A percentile compares a stretch with the other conserved stretches of the same genome.
Evolutionary conservation across 208 protist species (phyloP).

Genomic region (Trypanosoma cruzi): DNA sequence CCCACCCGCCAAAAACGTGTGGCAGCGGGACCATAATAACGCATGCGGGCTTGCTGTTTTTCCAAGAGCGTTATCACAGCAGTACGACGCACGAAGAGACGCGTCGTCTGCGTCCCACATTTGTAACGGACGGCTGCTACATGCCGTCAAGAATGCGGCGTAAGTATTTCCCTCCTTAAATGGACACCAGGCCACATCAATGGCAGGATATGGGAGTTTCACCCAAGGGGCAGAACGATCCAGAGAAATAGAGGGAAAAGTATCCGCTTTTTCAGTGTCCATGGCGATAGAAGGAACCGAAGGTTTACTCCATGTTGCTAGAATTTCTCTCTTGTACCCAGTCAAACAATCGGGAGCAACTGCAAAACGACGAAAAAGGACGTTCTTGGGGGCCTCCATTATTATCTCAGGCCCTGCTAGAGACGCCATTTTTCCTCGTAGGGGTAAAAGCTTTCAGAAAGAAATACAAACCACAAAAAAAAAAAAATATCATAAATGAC

Average conservation of each 20-base stretch:
- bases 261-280: not conserved
- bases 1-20: conserved; percentile 47
- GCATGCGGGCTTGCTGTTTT: conserved; percentile 46
- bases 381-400: conserved; percentile 17
- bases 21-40: conserved; percentile 42
- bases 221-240: conserved; percentile 37
- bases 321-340: conserved; percentile 25
- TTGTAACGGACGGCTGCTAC: conserved; percentile 65
- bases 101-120: conserved; percentile 77
- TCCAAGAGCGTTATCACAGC: conserved; percentile 57
- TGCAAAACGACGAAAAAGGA: conserved; percentile 54
- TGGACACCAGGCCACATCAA: conserved; percentile 77
- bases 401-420: not conserved
- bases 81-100: conserved; percentile 65
- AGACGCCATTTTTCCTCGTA: conserved; percentile 7
- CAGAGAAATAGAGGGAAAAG: conserved; percentile 8
- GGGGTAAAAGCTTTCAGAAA: conserved; percentile 6
- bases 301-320: conserved; percentile 42
- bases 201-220: conserved; percentile 61
- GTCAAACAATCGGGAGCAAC: conserved; percentile 50
- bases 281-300: conserved; percentile 28
- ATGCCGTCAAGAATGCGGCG: conserved; percentile 61
- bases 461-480: conserved; percentile 8
- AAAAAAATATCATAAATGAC: not conserved
- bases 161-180: conserved; percentile 54